Evolutionary conservation across 805 yeast genomes (phyloP).

Genomic region (Saccharomycopsis selenospora): DNA sequence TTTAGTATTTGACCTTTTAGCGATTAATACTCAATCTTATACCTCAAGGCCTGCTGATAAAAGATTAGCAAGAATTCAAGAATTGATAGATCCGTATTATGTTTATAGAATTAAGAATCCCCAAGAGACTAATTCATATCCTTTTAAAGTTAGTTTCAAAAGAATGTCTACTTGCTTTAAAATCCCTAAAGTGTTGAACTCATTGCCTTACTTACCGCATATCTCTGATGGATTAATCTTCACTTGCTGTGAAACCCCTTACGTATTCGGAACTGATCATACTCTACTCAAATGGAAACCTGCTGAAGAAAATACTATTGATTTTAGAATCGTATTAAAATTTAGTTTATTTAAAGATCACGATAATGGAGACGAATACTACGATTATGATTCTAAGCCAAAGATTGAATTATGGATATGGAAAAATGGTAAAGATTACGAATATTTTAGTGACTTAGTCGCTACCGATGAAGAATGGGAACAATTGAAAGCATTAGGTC

Average conservation of each 20-base stretch:
- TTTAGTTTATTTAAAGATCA: slow-evolving; percentile 56
- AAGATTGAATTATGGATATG: slow-evolving; percentile 61
- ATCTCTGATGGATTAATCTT: slow-evolving; percentile 90
- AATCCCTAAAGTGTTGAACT: slow-evolving; percentile 65
- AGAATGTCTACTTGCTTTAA: slow-evolving; percentile 81
- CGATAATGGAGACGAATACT: slow-evolving; percentile 53
- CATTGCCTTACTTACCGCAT: slow-evolving; percentile 69
- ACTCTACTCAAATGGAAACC: slow-evolving; percentile 95
- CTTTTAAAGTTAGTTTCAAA: slow-evolving; percentile 81
- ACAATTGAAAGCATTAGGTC: slow-evolving; percentile 53
- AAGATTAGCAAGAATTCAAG: slow-evolving; percentile 80
- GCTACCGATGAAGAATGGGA: slow-evolving; percentile 77
- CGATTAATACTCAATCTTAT: slow-evolving; percentile 67
- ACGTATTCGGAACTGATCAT: slow-evolving; percentile 81
- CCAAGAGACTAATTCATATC: slow-evolving; percentile 65
- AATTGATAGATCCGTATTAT: slow-evolving; percentile 76
- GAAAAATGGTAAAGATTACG: slow-evolving; percentile 63
- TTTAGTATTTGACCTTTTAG: slow-evolving; percentile 86
- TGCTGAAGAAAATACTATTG: slow-evolving; percentile 89
- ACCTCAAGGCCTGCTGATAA: slow-evolving; percentile 68
- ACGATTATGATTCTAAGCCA: slow-evolving; percentile 79
- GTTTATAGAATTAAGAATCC: slow-evolving; percentile 64
- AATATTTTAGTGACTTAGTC: slow-evolving; percentile 57
- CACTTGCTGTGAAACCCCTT: slow-evolving; percentile 86
- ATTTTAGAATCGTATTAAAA: slow-evolving; percentile 62